These are phyloP conservation scores for Pyrus pyrifolia DNA, from an alignment of 306 rosid species.

Conservation along the genomic window DNA sequence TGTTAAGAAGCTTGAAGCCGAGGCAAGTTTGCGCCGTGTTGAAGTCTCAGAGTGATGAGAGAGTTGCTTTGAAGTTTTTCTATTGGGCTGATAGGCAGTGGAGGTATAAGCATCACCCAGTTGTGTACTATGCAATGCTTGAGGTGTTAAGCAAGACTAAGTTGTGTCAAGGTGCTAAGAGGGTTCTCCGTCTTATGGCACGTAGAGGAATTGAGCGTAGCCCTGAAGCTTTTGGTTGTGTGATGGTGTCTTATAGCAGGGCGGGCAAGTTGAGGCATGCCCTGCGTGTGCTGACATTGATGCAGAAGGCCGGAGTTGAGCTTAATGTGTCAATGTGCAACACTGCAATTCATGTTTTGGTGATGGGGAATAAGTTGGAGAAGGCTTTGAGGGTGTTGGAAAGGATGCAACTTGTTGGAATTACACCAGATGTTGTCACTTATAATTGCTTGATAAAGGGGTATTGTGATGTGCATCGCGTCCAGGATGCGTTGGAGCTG, in stretches of 20 bases:
- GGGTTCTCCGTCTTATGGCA: slow-evolving; percentile 67
- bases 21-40: slow-evolving; percentile 74
- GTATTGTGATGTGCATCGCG: slow-evolving; percentile 50
- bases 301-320: slow-evolving; percentile 88
- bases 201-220: slow-evolving; percentile 46
- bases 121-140: slow-evolving; percentile 62
- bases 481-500: slow-evolving; percentile 57
- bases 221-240: slow-evolving; percentile 66
- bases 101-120: slow-evolving; percentile 55
- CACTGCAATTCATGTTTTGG: slow-evolving; percentile 70
- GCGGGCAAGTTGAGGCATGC: slow-evolving; percentile 72
- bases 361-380: slow-evolving; percentile 45
- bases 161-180: slow-evolving; percentile 72
- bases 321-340: slow-evolving; percentile 65
- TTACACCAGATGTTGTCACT: slow-evolving; percentile 56
- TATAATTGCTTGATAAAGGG: slow-evolving; percentile 82
- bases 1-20: slow-evolving; percentile 70
- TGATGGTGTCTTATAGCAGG: slow-evolving; percentile 76
- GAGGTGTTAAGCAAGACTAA: slow-evolving; percentile 78
- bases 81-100: slow-evolving; percentile 90
- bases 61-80: slow-evolving; percentile 68
- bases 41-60: slow-evolving; percentile 61
- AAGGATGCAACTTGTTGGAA: slow-evolving; percentile 59
- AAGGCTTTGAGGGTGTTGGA: slow-evolving; percentile 60
- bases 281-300: slow-evolving; percentile 60